Percentiles rank a stretch among this genome's conserved stretches.
phyloP scores from a whole-genome alignment of 2,329 filamentous ascomycete species.

The Exophiala mesophila region DNA sequence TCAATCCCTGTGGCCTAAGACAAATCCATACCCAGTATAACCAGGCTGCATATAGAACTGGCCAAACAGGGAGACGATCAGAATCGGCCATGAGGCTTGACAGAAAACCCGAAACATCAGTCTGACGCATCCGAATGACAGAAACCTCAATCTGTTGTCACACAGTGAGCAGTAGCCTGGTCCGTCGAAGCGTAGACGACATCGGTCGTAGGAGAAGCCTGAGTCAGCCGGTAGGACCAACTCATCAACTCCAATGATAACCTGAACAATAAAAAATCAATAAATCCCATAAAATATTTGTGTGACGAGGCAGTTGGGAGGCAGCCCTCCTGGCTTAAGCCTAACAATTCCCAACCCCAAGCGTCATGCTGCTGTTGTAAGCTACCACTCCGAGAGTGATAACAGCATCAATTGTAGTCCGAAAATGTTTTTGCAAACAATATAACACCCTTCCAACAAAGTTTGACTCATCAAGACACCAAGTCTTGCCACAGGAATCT shows the following conservation, averaged over 20 bases:
- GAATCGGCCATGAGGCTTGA: conserved; percentile 16
- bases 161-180: too few relatives aligned
- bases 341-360: conserved; percentile 21
- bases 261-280: conserved; percentile 12
- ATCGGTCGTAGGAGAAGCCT: conserved; percentile 19
- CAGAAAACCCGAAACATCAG: too few relatives aligned
- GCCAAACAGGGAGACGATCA: conserved; percentile 18
- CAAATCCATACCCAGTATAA: too few relatives aligned
- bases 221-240: conserved; percentile 1
- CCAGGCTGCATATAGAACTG: background rate
- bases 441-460: background rate
- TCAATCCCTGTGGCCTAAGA: conserved; percentile 13
- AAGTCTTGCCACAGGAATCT: too few relatives aligned
- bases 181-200: too few relatives aligned
- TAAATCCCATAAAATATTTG: conserved; percentile 6
- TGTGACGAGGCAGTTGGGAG: conserved; percentile 19
- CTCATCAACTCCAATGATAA: conserved; percentile 21
- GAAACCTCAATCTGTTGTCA: background rate
- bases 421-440: conserved; percentile 11
- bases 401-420: conserved; percentile 20
- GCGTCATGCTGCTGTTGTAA: conserved; percentile 20
- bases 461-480: too few relatives aligned
- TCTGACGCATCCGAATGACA: too few relatives aligned
- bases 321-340: conserved; percentile 23
- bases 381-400: conserved; percentile 9